Evolutionary conservation across 352 stramenopile genomes (phyloP).

Genomic region (Globisporangium apiculatum): DNA sequence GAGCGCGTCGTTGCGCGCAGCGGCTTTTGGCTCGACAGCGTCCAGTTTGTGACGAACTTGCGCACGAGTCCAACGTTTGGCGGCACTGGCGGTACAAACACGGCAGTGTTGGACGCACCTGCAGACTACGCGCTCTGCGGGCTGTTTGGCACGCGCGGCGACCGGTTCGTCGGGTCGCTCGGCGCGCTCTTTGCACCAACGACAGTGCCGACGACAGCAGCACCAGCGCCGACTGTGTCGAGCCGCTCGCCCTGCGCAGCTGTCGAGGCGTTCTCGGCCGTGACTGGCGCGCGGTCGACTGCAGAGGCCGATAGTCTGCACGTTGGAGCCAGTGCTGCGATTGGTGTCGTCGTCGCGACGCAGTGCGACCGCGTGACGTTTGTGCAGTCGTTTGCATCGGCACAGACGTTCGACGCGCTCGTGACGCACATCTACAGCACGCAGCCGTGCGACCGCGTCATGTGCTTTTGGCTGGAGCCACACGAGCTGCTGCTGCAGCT

Average conservation of each 20-base stretch:
- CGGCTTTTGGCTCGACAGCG: constrained; percentile 44
- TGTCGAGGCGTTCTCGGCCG: constrained; percentile 6
- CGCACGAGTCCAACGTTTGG: constrained; percentile 46
- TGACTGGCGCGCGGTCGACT: not conserved
- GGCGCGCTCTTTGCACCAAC: constrained; percentile 17
- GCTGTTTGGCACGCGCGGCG: constrained; percentile 27
- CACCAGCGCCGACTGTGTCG: not conserved
- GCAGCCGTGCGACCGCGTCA: constrained; percentile 10
- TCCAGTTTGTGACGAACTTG: constrained; percentile 38
- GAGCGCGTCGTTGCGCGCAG: constrained; percentile 32
- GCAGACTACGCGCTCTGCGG: constrained; percentile 24
- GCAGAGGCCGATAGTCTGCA: not conserved
- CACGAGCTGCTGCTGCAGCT: constrained; percentile 43
- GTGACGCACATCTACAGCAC: constrained; percentile 22
- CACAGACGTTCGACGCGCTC: constrained; percentile 20
- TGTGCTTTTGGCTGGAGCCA: constrained; percentile 23
- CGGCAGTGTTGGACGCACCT: constrained; percentile 21
- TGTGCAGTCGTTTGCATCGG: constrained; percentile 28
- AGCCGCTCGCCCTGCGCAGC: not conserved
- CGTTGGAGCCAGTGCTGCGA: not conserved
- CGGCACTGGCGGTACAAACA: constrained; percentile 19
- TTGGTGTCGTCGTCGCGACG: constrained; percentile 19
- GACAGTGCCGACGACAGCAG: no score
- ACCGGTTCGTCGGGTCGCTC: constrained; percentile 28
- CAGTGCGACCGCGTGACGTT: constrained; percentile 10